phyloP scores from a whole-genome alignment of 1,284 basidiomycete genomes.

The Pseudozyma hubeiensis region DNA sequence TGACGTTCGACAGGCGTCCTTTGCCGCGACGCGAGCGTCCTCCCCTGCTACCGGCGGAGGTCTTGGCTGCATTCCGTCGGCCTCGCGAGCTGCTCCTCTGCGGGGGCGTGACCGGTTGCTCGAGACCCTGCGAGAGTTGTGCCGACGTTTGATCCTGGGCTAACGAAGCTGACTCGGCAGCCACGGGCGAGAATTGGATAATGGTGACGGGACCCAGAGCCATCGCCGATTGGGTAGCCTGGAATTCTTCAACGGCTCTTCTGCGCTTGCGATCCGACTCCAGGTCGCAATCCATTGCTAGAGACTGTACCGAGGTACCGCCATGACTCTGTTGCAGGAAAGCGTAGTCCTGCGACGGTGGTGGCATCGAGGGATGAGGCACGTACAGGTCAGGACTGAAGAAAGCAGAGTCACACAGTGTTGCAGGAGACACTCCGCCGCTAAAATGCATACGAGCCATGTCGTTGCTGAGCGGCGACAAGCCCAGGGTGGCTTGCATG shows the following conservation, averaged over 20 bases:
- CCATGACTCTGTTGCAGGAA: slow-evolving; percentile 4
- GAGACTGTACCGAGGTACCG: background rate
- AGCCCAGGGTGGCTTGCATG: slow-evolving; percentile 14
- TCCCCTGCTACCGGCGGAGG: slow-evolving; percentile 14
- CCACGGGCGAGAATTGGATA: slow-evolving; percentile 16
- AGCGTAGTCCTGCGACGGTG: slow-evolving; percentile 14
- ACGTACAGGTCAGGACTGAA: slow-evolving; percentile 22
- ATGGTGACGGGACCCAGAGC: slow-evolving; percentile 29
- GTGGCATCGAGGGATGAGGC: slow-evolving; percentile 2
- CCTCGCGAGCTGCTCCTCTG: slow-evolving; percentile 14
- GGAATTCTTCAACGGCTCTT: slow-evolving; percentile 12
- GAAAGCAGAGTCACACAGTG: slow-evolving; percentile 13
- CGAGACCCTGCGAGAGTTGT: slow-evolving; percentile 4
- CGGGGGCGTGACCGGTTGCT: slow-evolving; percentile 4
- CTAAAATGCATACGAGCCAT: slow-evolving; percentile 45
- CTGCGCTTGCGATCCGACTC: slow-evolving; percentile 32
- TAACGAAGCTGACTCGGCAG: background rate
- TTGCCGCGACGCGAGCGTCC: slow-evolving; percentile 31
- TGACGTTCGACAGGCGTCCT: slow-evolving; percentile 26
- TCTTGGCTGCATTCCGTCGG: slow-evolving; percentile 11
- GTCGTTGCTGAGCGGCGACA: slow-evolving; percentile 43
- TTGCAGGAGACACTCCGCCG: background rate
- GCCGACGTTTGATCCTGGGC: slow-evolving; percentile 7
- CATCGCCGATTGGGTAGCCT: slow-evolving; percentile 12
- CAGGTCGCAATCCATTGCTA: slow-evolving; percentile 7